Conservation (phyloP, 495 filamentous ascomycete genomes). For the Penicillium samsonianum region DNA sequence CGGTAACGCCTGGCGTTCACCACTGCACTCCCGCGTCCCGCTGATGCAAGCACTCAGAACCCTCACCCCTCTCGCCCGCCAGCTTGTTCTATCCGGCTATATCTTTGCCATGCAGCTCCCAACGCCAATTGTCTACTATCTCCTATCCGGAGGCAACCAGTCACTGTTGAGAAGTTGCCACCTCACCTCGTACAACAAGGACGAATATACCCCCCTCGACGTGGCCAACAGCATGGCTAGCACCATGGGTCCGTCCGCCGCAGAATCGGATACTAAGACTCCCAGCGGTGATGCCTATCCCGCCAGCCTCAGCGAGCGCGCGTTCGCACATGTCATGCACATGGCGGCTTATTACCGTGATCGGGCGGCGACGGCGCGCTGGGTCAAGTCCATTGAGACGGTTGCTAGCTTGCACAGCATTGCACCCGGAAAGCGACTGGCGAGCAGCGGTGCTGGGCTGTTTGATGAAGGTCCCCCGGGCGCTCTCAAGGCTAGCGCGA, state of each 20-base stretch:
- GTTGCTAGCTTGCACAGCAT: slow-evolving; percentile 46
- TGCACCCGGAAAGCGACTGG: slow-evolving; percentile 28
- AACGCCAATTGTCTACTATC: slow-evolving; percentile 34
- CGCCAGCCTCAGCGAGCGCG: slow-evolving; percentile 25
- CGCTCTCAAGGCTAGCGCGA: slow-evolving; percentile 47
- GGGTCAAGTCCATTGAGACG: slow-evolving; percentile 53
- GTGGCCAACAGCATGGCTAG: slow-evolving; percentile 47
- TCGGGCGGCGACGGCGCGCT: slow-evolving; percentile 34
- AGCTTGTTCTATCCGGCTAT: slow-evolving; percentile 49
- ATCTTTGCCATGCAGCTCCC: slow-evolving; percentile 54
- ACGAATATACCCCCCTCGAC: slow-evolving; percentile 29
- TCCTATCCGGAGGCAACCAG: slow-evolving; percentile 44
- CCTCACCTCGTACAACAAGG: slow-evolving; percentile 29
- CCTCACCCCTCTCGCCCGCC: slow-evolving; percentile 41
- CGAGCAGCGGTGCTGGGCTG: slow-evolving; percentile 42
- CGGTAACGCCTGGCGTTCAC: slow-evolving; percentile 42
- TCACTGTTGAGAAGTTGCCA: slow-evolving; percentile 45
- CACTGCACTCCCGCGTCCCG: slow-evolving; percentile 41
- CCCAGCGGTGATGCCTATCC: slow-evolving; percentile 37
- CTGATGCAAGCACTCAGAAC: slow-evolving; percentile 42
- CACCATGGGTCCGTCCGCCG: slow-evolving; percentile 41
- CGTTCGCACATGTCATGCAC: slow-evolving; percentile 38
- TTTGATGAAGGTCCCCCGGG: slow-evolving; percentile 50
- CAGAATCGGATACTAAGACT: slow-evolving; percentile 38
- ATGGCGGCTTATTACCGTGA: slow-evolving; percentile 55